Evolutionary conservation across 441 rosid species (phyloP), one percentile per base, ranked within the genome.

Genomic region (Erodium texanum): DNA sequence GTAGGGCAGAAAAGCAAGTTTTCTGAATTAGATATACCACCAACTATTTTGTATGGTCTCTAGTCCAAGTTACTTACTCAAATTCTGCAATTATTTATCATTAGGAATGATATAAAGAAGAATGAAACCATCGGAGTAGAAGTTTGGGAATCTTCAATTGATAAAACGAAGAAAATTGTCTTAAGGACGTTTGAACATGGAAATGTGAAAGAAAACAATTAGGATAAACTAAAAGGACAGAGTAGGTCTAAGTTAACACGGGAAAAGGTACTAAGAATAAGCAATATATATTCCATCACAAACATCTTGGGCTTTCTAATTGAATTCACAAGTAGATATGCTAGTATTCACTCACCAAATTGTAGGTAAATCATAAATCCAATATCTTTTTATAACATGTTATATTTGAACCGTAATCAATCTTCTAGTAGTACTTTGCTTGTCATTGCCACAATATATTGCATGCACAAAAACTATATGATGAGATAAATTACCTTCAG

Each of bases 401-500:
- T n/a, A 50, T 50, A 50, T 50, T 50, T 50, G 19, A 50, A 34
- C 59, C 8, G 59, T 4, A 52, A 52, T 16, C 22, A 18, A 52
- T 16, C 59, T 52, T 7, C 22, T 52, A 52, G 22, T 52, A 14
- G 20, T 18, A 52, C 12, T 43, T 43, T 43, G n/a, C 8, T 34
- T 43, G 59, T 52, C 59, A 52, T 22, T 52, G 59, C 59, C 9
- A 18, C 10, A 52, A n/a, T 22, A 52, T 20, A 61, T 61, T 24
- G 1, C n/a, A 65, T 24, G 16, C 48, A 41, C 24, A 20, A 61
- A 61, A 61, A 61, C 34, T 16, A 61, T 3, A 48, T 27, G 38
- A 22, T 61, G 27, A 16, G 48, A 71, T 65, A 19, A 36, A 68
- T 70, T 74, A 95, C 98, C 95, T 92, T 86, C 65, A 95, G 85